Percentiles rank a stretch among this genome's conserved stretches.
phyloP scores from a whole-genome alignment of 2,329 filamentous ascomycete genomes.

The Ilyonectria sp. region DNA sequence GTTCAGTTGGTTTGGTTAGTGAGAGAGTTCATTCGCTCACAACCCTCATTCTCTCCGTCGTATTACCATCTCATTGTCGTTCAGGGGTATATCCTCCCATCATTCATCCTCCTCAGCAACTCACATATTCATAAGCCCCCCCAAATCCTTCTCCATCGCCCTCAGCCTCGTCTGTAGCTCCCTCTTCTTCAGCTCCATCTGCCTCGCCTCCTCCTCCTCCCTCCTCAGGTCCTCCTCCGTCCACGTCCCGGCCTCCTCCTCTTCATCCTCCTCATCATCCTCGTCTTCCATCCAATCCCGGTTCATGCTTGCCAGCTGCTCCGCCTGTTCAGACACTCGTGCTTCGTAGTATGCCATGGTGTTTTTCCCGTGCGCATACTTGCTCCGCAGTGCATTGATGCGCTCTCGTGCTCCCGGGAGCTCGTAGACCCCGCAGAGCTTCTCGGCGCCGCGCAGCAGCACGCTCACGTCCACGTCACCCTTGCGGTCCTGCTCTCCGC shows the following conservation, averaged over 20 bases:
- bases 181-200: conserved; percentile 70
- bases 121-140: conserved; percentile 69
- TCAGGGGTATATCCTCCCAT: conserved; percentile 38
- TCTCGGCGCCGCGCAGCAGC: conserved; percentile 88
- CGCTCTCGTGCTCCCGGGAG: conserved; percentile 83
- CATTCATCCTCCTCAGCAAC: not conserved
- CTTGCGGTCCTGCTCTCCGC: conserved; percentile 64
- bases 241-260: conserved; percentile 64
- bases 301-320: conserved; percentile 82
- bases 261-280: conserved; percentile 68
- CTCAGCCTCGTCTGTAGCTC: conserved; percentile 68
- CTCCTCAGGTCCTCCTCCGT: conserved; percentile 78
- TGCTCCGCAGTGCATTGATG: conserved; percentile 79
- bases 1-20: not conserved
- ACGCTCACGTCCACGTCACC: conserved; percentile 90
- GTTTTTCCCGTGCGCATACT: conserved; percentile 78
- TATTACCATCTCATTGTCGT: conserved; percentile 30
- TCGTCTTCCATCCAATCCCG: conserved; percentile 71
- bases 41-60: conserved; percentile 1
- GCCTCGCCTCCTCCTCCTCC: conserved; percentile 77
- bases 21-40: not conserved
- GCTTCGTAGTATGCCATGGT: conserved; percentile 87
- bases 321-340: conserved; percentile 82
- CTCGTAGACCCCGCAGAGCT: conserved; percentile 89
- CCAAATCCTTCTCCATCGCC: conserved; percentile 70